Evolutionary conservation across 228 moss, liverwort and hornwort species (phyloP).

Genomic region (Sphagnum magellanicum): DNA sequence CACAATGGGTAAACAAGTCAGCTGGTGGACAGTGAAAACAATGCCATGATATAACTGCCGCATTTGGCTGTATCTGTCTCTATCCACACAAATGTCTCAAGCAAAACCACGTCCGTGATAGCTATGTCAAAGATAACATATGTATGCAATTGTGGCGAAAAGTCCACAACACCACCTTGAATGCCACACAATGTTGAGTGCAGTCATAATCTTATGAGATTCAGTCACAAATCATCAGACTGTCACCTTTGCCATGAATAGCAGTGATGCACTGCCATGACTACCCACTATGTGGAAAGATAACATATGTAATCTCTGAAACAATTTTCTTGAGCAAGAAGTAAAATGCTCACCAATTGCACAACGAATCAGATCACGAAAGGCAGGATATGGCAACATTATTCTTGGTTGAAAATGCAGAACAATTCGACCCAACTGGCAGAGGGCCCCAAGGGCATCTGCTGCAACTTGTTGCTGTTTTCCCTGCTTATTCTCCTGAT

Average conservation of each 20-base stretch:
- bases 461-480: conserved; percentile 25
- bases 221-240: too few species aligned
- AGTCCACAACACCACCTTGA: too few species aligned
- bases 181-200: too few species aligned
- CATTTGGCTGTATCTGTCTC: not conserved
- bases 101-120: too few species aligned
- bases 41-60: not conserved
- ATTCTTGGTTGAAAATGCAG: conserved; percentile 31
- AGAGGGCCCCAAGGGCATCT: conserved; percentile 34
- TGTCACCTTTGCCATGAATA: too few species aligned
- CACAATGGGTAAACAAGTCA: not conserved
- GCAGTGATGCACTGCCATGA: too few species aligned
- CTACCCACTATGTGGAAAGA: not conserved
- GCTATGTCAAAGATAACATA: too few species aligned
- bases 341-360: conserved; percentile 23
- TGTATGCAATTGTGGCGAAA: too few species aligned
- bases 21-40: not conserved
- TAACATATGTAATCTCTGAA: not conserved
- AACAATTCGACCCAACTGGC: conserved; percentile 31
- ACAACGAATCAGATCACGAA: conserved; percentile 21
- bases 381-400: conserved; percentile 20
- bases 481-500: conserved; percentile 8
- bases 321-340: not conserved
- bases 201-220: too few species aligned
- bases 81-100: too few species aligned